Evolutionary conservation across 2,329 filamentous ascomycete genomes (phyloP).

Genomic region (Ophiocordyceps camponoti-saundersi): DNA sequence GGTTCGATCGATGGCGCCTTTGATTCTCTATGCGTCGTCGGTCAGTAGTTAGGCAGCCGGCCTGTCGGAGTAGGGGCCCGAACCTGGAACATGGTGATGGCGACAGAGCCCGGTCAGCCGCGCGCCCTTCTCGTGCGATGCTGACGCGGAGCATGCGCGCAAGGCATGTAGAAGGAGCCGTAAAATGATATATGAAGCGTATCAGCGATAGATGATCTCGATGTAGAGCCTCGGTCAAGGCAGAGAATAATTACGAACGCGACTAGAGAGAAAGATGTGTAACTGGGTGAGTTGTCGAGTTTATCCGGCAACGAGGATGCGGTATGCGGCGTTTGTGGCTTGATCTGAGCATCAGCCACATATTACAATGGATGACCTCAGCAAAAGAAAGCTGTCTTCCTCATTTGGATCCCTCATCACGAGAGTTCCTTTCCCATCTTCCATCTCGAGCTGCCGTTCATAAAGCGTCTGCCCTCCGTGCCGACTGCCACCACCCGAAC

Average conservation of each 20-base stretch:
- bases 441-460: not conserved
- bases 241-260: not conserved
- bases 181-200: no score
- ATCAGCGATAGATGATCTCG: not conserved
- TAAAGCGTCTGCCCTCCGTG: not conserved
- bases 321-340: not conserved
- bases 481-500: no score
- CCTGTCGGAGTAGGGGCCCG: slow-evolving; percentile 1
- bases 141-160: not conserved
- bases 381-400: not conserved
- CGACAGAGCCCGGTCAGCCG: not conserved
- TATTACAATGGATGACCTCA: not conserved
- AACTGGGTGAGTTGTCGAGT: not conserved
- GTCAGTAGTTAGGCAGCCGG: slow-evolving; percentile 2
- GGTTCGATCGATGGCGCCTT: slow-evolving; percentile 69
- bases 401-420: not conserved
- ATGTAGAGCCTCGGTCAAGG: not conserved
- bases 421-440: not conserved
- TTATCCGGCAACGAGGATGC: not conserved
- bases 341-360: not conserved
- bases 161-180: not conserved
- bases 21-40: slow-evolving; percentile 43
- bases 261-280: not conserved
- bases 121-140: not conserved
- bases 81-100: slow-evolving; percentile 13